Evolutionary conservation across 1,139 yeast species (phyloP).

Genomic region (Blastobotrys buckinghamii): DNA sequence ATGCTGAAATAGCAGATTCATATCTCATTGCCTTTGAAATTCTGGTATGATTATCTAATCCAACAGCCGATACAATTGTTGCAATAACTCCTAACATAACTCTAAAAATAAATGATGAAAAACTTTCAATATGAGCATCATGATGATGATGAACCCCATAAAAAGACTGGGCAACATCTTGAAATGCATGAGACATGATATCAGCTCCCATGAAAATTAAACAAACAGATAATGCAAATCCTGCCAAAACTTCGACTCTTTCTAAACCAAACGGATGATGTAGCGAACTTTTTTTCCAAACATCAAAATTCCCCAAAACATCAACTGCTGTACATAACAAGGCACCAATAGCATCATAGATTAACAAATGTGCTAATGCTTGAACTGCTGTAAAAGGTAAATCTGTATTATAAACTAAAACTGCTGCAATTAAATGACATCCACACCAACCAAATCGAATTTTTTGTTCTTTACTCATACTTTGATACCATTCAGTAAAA

Average conservation of each 20-base stretch:
- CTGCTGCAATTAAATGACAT: conserved; percentile 51
- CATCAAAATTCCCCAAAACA: conserved; percentile 81
- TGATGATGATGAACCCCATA: conserved; percentile 34
- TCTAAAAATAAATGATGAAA: conserved; percentile 24
- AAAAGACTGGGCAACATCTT: conserved; percentile 55
- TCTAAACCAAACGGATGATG: conserved; percentile 90
- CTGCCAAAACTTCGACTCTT: conserved; percentile 77
- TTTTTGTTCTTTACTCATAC: conserved; percentile 50
- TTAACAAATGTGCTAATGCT: conserved; percentile 79
- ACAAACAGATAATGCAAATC: conserved; percentile 81
- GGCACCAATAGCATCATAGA: conserved; percentile 83
- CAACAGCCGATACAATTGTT: conserved; percentile 33
- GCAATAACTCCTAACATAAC: conserved; percentile 32
- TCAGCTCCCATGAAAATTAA: conserved; percentile 89
- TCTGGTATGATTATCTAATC: conserved; percentile 31
- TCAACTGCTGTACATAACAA: conserved; percentile 65
- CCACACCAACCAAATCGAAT: conserved; percentile 60
- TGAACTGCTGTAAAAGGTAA: conserved; percentile 57
- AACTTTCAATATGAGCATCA: conserved; percentile 33
- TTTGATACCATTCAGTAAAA: conserved; percentile 50
- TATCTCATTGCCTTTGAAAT: conserved; percentile 28
- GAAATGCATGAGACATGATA: conserved; percentile 74
- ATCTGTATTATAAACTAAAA: conserved; percentile 49
- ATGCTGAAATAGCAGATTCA: conserved; percentile 18
- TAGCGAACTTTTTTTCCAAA: conserved; percentile 80